Base-by-base conservation (phyloP, 148 eudicot genomes). In the Pharnaceum exiguum region DNA sequence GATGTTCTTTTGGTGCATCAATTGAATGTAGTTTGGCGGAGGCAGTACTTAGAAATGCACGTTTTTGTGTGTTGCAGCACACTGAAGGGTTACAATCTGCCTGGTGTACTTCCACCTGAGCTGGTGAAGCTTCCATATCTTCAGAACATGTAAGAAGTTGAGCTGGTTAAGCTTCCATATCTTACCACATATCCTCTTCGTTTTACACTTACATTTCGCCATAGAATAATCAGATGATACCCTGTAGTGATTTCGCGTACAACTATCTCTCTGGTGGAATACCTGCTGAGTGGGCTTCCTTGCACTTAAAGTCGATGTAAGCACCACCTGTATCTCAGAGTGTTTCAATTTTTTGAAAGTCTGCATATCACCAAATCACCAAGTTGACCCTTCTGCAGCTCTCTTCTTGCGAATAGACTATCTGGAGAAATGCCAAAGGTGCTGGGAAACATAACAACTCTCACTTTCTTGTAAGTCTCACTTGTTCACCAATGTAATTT, bases 221-320 rank as follows among this genome's bases (percentile, higher is more conserved):
- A 46, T 25, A 21, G 35, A 15, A 19, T 26, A 12, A 26, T 44
- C 27, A 29, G 29, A 16, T 24, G 5, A n/a, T 69, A 47, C 45
- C 39, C 48, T 62, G 68, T 58, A 87, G 95, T 66, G 90, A 87
- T 79, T 72, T 87, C 46, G 84, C 89, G 16, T 86, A 78, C 65
- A 86, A 83, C 53, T 77, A 66, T 72, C 80, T 86, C 48, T 74
- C 65, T 59, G 95, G 95, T 39, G 72, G 79, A 42, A 78, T 86
- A 39, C 95, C 95, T 10, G 51, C 19, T 24, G 84, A 76, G 49
- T 86, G 95, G 95, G 82, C 79, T 65, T 70, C 82, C 18, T 52
- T 74, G 55, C 76, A 63, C 47, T 71, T 87, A 55, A 56, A 70
- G 37, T 67, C 21, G n/a, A 75, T 87, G 90, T 87, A 72, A 62